phyloP scores from a whole-genome alignment of 1,139 yeast species.

The Yamadazyma epiphylla region DNA sequence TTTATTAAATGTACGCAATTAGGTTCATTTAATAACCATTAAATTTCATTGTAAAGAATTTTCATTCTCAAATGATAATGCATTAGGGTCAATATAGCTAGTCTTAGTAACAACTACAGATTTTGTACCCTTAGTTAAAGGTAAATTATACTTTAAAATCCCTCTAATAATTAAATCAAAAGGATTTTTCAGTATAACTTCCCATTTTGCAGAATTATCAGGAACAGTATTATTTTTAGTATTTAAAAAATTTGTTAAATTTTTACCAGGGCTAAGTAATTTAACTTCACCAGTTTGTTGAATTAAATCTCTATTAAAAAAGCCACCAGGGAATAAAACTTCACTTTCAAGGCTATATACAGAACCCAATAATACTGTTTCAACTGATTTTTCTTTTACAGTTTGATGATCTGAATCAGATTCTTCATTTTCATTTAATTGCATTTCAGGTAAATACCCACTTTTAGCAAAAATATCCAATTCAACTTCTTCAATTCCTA shows the following conservation, averaged over 20 bases:
- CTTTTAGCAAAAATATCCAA: slow-evolving; percentile 87
- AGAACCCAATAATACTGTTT: slow-evolving; percentile 77
- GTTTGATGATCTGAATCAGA: slow-evolving; percentile 2
- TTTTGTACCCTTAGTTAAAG: slow-evolving; percentile 53
- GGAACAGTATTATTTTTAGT: slow-evolving; percentile 16
- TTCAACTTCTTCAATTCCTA: slow-evolving; percentile 63
- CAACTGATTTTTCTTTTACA: slow-evolving; percentile 23
- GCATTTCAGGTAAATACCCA: slow-evolving; percentile 37
- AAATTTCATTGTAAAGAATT: too few relatives aligned
- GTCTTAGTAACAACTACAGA: slow-evolving; percentile 63
- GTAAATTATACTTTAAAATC: slow-evolving; percentile 69
- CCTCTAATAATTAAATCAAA: slow-evolving; percentile 87
- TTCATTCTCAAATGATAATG: too few relatives aligned
- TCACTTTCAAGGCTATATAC: slow-evolving; percentile 68
- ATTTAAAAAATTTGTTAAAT: slow-evolving; percentile 36
- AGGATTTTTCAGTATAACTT: slow-evolving; percentile 69
- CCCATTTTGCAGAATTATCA: slow-evolving; percentile 66
- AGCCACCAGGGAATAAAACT: slow-evolving; percentile 71
- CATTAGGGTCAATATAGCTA: slow-evolving; percentile 53
- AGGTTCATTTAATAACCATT: too few relatives aligned
- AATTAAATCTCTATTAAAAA: slow-evolving; percentile 58
- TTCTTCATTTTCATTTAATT: slow-evolving; percentile 1
- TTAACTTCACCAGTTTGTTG: slow-evolving; percentile 67
- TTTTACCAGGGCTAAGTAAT: slow-evolving; percentile 70
- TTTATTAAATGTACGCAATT: slow-evolving; percentile 2